Percentiles rank a stretch among this genome's conserved stretches.
phyloP scores from a whole-genome alignment of 345 rosid genomes.

The Eucalyptus shirleyi region DNA sequence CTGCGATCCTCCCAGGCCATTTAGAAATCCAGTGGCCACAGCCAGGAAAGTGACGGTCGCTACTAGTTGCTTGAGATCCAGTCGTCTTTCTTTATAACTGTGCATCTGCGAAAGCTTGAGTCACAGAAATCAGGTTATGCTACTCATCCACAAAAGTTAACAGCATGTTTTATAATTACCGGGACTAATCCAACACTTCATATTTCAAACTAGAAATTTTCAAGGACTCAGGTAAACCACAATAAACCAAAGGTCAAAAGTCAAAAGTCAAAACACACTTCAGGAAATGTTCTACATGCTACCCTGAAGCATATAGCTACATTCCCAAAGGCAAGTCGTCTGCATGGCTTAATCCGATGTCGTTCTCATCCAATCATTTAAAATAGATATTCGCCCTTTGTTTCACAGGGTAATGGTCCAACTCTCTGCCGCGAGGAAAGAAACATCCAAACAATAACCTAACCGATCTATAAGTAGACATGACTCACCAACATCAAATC shows the following conservation, averaged over 20 bases:
- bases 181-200: neutral
- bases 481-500: neutral
- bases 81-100: slow-evolving; percentile 65
- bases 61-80: slow-evolving; percentile 62
- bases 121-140: slow-evolving; percentile 1
- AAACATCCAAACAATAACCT: neutral
- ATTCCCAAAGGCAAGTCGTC: neutral
- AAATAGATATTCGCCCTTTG: neutral
- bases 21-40: slow-evolving; percentile 53
- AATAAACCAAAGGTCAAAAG: neutral
- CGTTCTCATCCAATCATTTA: neutral
- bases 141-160: neutral
- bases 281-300: neutral
- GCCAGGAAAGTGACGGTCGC: slow-evolving; percentile 78
- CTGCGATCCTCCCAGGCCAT: slow-evolving; percentile 56
- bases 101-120: slow-evolving; percentile 24
- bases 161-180: neutral
- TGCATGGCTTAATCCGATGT: neutral
- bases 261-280: neutral
- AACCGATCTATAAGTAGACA: neutral
- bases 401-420: neutral
- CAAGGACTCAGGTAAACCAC: neutral
- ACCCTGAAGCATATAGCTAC: neutral
- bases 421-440: neutral
- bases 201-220: neutral